Evolutionary conservation across 2,329 filamentous ascomycete genomes (phyloP), one percentile per base, ranked within the genome.

Genomic region (Claviceps sp.): DNA sequence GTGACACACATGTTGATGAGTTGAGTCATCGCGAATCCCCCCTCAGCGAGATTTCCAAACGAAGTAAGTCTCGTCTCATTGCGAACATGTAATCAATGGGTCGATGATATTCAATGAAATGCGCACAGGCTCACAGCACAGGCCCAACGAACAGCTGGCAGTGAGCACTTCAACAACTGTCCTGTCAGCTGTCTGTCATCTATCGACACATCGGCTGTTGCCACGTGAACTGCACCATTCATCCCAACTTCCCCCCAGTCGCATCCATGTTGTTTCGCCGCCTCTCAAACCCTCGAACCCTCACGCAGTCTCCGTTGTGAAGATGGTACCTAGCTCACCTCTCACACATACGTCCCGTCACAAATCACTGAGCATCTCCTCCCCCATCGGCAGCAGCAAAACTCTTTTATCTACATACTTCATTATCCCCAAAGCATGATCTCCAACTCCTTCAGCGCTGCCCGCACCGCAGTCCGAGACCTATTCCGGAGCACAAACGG

Each of bases 361-460:
- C 29, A 11, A 34, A 34, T 11, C 29, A 34, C 29, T 11, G 29
- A 34, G 9, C 8, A 34, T 34, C 20, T 34, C 29, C 29, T 4
- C 29, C 26, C 29, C 29, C 9, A 34, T 34, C 29, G 9, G 9
- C 29, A 34, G 29, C 29, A 34, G 29, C 29, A 4, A 9, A 34
- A 11, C 29, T 11, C 3, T 1, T 34, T 34, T 11, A 34, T 34
- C 29, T 11, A 29, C 22, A 23, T 23, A 26, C 29, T 34, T 3
- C 9, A 34, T 34, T 11, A 34, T 20, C 29, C 29, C 29, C 29
- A 34, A 20, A 38, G 2, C 5, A 53, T 53, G 52, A 20, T 53
- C 23, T 49, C 49, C 17, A 44, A 38, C 51, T 51, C 52, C 6
- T 38, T 51, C 23, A 42, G 14, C 37, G 46, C 49, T n/a, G 52